phyloP scores from a whole-genome alignment of 441 rosid species.

The Adansonia rubrostipa region DNA sequence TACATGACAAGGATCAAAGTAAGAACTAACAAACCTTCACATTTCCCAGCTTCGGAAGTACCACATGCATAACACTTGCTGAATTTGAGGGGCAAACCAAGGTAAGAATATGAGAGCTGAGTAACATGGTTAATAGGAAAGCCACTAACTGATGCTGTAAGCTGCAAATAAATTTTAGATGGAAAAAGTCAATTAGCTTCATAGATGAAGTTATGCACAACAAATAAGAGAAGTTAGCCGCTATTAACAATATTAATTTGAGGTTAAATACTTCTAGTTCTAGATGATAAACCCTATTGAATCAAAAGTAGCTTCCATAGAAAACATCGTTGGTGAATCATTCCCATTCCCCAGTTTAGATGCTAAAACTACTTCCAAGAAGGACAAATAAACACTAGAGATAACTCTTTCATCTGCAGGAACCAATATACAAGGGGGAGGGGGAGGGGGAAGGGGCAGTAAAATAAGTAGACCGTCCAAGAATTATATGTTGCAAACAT shows the following conservation, averaged over 20 bases:
- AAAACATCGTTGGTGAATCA: not conserved
- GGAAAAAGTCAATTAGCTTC: slow-evolving; percentile 24
- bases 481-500: not conserved
- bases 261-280: not conserved
- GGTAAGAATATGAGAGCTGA: slow-evolving; percentile 83
- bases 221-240: slow-evolving; percentile 24
- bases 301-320: slow-evolving; percentile 2
- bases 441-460: not conserved
- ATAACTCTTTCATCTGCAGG: not conserved
- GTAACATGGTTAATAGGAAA: slow-evolving; percentile 69
- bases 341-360: not conserved
- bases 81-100: slow-evolving; percentile 88
- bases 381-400: not conserved
- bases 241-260: slow-evolving; percentile 12
- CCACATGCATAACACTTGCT: slow-evolving; percentile 97
- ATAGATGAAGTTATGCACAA: slow-evolving; percentile 10
- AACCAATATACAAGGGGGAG: not conserved
- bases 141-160: slow-evolving; percentile 73
- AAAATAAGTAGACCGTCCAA: not conserved
- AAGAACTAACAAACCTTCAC: slow-evolving; percentile 63
- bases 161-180: slow-evolving; percentile 41
- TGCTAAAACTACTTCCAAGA: slow-evolving; percentile 10
- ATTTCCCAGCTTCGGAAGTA: slow-evolving; percentile 76
- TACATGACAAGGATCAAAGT: slow-evolving; percentile 18
- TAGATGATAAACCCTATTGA: not conserved